Conservation (phyloP, 306 rosid species). For the Lagenaria siceraria region DNA sequence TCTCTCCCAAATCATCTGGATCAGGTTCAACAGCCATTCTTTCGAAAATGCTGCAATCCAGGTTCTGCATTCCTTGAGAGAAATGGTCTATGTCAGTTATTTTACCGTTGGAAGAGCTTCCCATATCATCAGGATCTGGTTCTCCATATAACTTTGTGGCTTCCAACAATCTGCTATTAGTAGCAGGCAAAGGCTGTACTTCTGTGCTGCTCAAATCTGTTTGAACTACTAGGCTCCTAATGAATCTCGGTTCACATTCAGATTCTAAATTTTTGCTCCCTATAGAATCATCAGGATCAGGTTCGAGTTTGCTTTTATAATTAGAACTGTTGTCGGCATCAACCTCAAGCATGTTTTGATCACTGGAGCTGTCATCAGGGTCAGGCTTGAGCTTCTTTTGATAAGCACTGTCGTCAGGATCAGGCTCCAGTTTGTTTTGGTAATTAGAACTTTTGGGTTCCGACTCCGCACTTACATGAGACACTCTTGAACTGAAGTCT, state of each 20-base stretch:
- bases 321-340: constrained; percentile 30
- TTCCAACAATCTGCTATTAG: constrained; percentile 11
- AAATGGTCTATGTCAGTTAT: constrained; percentile 14
- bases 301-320: constrained; percentile 30
- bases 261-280: constrained; percentile 15
- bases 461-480: constrained; percentile 32
- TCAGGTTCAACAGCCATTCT: constrained; percentile 26
- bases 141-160: constrained; percentile 16
- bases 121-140: constrained; percentile 31
- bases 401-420: constrained; percentile 28
- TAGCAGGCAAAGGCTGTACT: constrained; percentile 11
- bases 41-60: constrained; percentile 15
- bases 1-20: constrained; percentile 24
- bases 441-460: constrained; percentile 23
- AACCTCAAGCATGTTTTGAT: constrained; percentile 34
- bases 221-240: constrained; percentile 1
- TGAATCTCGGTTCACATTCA: constrained; percentile 13
- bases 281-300: constrained; percentile 46
- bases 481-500: constrained; percentile 18
- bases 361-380: constrained; percentile 24
- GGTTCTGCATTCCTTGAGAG: constrained; percentile 17
- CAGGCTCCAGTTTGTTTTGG: constrained; percentile 39
- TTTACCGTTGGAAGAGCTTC: constrained; percentile 14
- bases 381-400: constrained; percentile 42
- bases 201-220: neutral